Evolutionary conservation across 1,139 yeast species (phyloP).

Genomic region (Yamadazyma triangularis): DNA sequence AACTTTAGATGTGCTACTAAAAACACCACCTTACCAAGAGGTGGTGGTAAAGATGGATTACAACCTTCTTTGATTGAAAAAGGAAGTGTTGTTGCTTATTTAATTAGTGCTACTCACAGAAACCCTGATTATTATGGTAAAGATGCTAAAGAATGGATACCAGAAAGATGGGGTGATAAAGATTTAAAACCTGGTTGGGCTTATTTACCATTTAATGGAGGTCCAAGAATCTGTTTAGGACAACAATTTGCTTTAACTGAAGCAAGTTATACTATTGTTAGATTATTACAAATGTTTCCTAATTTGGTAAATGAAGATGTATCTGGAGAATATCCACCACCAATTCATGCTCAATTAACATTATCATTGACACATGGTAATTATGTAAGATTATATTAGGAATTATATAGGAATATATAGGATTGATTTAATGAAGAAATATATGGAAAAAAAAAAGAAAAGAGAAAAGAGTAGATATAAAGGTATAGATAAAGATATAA

Average conservation of each 20-base stretch:
- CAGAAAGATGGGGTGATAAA: constrained; percentile 49
- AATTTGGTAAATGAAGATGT: constrained; percentile 8
- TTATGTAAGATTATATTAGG: no score
- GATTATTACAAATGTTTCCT: constrained; percentile 18
- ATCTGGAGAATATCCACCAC: constrained; percentile 13
- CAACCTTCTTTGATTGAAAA: constrained; percentile 41
- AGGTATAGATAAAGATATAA: no score
- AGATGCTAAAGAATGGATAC: constrained; percentile 43
- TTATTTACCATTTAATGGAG: constrained; percentile 41
- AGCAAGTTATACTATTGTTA: constrained; percentile 28
- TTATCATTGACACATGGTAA: no score
- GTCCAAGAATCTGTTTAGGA: constrained; percentile 44
- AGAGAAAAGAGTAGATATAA: no score
- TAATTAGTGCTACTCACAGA: constrained; percentile 43
- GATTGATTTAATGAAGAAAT: not conserved
- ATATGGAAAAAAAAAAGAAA: no score
- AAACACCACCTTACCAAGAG: constrained; percentile 48
- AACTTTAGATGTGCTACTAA: constrained; percentile 41
- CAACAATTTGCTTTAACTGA: constrained; percentile 46
- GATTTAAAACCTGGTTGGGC: constrained; percentile 27
- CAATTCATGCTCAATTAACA: constrained; percentile 13
- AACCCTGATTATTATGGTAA: constrained; percentile 38
- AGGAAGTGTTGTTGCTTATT: constrained; percentile 40
- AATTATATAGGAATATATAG: not conserved
- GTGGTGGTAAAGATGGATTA: constrained; percentile 46